Evolutionary conservation across 2,329 filamentous ascomycete species (phyloP).

Genomic region (Cercospora beticola): DNA sequence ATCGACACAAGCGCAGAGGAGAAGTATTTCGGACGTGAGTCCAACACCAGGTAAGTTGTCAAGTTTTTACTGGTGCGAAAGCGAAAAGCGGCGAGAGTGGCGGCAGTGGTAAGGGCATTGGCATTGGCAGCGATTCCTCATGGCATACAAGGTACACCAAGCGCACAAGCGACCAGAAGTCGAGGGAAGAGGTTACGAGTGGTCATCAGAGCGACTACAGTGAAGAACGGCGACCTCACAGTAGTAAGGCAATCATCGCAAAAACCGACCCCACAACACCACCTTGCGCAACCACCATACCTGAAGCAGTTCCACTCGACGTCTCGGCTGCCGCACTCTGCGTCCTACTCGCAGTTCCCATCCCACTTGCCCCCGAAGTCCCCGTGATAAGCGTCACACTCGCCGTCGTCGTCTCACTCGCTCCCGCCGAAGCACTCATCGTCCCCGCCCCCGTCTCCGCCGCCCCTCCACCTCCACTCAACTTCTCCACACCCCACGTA

Average conservation of each 20-base stretch:
- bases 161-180: not conserved
- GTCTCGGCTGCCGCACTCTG: constrained; percentile 14
- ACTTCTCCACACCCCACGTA: constrained; percentile 18
- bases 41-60: not conserved
- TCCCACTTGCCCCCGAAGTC: constrained; percentile 8
- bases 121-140: too few species aligned
- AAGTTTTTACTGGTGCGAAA: not conserved
- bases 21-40: not conserved
- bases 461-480: constrained; percentile 9
- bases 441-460: not conserved
- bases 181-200: not conserved
- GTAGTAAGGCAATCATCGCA: not conserved
- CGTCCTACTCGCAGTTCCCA: constrained; percentile 5
- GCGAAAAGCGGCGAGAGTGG: not conserved
- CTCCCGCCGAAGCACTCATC: not conserved
- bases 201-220: not conserved
- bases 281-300: not conserved
- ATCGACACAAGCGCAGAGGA: not conserved
- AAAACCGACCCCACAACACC: not conserved
- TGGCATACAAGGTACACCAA: not conserved
- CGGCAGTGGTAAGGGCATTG: too few species aligned
- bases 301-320: constrained; percentile 9
- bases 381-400: constrained; percentile 1
- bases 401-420: constrained; percentile 2
- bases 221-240: not conserved